Conservation (phyloP, 164 flowering plant species). For the Liquidambar formosana region DNA sequence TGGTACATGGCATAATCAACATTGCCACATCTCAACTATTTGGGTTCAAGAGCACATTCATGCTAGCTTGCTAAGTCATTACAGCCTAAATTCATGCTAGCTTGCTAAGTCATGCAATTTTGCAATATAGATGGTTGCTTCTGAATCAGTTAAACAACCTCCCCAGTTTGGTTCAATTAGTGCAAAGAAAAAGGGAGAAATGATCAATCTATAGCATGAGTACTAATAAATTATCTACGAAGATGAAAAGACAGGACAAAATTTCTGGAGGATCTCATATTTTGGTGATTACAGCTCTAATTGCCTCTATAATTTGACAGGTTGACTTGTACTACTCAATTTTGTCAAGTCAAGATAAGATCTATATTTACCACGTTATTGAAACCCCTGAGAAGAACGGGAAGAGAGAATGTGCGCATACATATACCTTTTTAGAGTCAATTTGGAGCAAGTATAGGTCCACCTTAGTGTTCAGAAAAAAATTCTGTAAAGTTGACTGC, state of each 20-base stretch:
- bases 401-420: neutral
- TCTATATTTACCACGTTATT: neutral
- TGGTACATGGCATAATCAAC: neutral
- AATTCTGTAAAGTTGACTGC: constrained; percentile 48
- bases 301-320: neutral
- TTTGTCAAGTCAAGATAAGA: neutral
- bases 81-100: neutral
- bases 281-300: too few species aligned
- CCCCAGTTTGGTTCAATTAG: neutral
- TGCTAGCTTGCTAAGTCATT: neutral
- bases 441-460: constrained; percentile 72
- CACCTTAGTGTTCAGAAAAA: constrained; percentile 44
- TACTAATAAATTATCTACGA: too few species aligned
- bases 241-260: too few species aligned
- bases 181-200: neutral
- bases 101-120: neutral
- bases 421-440: constrained; percentile 55
- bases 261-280: too few species aligned
- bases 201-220: too few species aligned
- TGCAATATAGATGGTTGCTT: neutral
- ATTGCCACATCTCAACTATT: too few species aligned
- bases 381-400: too few species aligned
- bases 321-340: neutral
- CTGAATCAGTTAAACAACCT: neutral
- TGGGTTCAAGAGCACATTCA: too few species aligned